Base-by-base conservation (phyloP, 768 basidiomycete genomes). In the Rhodotorula sphaerocarpa region DNA sequence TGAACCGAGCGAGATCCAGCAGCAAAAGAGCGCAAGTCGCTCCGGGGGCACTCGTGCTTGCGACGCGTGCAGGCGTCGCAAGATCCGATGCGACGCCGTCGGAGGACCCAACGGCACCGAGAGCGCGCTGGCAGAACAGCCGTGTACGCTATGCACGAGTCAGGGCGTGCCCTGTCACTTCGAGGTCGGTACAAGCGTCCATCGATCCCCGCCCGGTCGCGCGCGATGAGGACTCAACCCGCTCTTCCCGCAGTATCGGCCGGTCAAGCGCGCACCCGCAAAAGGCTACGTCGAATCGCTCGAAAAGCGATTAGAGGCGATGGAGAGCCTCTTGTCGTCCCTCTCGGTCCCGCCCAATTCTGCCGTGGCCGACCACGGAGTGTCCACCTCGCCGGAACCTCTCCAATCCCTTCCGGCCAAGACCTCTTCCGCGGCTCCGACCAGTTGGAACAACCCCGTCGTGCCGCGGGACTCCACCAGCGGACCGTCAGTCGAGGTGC, bases 261-360 rank as follows among this genome's bases (percentile, higher is more conserved):
- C 50, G 5, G 45, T 34, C 10, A 65, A 61, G 34, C 33, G 50
- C 5, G 53, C 61, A 5, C 57, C 63, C 31, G 51, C 63, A 12
- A 62, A 60, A n/a, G 48, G 54, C 7, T 71, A 71, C 45, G 65
- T 71, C 53, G 67, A 71, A 44, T 34, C 34, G 3, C 57, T 71
- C 30, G 67, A 71, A 39, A 45, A 28, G 7, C 58, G 70, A 0
- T 52, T 71, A 21, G 63, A 64, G n/a, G 60, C 65, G 42, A 66
- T 71, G 67, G 70, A 71, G 46, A 5, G 23, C 6, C 56, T 71
- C 15, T 52, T 70, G n/a, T 18, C 48, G 5, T 46, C 50, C 21
- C 43, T 70, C 18, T 56, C 58, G 18, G 27, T 10, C 28, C 48
- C 21, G 25, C n/a, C 33, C 7, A 11, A 16, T 9, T 5, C 30